Evolutionary conservation across 2,329 filamentous ascomycete genomes (phyloP), one percentile per base, ranked within the genome.

Genomic region (Xylariaceae sp.): DNA sequence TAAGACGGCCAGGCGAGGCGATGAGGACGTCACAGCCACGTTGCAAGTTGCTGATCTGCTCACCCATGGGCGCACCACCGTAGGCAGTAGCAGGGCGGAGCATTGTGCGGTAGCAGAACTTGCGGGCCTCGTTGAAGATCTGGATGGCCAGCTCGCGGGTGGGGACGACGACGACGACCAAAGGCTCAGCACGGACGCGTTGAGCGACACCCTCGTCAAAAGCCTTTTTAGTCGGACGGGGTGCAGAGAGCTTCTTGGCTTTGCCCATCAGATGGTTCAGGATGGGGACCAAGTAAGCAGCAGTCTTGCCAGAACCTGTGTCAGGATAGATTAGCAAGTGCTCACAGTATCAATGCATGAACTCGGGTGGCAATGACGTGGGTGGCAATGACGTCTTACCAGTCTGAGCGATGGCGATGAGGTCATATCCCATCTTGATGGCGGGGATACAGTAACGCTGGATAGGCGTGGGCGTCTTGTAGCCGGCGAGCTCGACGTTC

Each of bases 251-350:
- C 72, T 91, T 92, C 73, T 91, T 94, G 6, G 89, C 90, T 73
- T 97, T 97, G 22, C 94, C 94, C 90, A 97, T 97, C 18, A 99
- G 74, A 69, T 89, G 88, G 54, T 91, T 96, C 47, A 97, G 66
- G 54, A 96, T 89, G 0, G 94, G 94, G 50, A 97, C 83, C 5
- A 99, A 73, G 66, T 94, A 99, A 0, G 94, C 92, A 0, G 89
- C 93, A 0, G 94, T 99, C 77, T 99, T 99, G 47, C 94, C 94
- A 22, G 93, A 97, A 17, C 94, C 93, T 97, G 46, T 45, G 5
- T 56, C 40, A 17, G 42, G 11, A 38, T 40, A 22, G 19, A 33
- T 59, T 11, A 58, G 46, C 19, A 31, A 47, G 4, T 11, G 22
- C 34, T 14, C 34, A 4, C 34, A 38, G 34, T 14, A 19, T 36